Base-by-base conservation (phyloP, 2,329 filamentous ascomycete species). In the Parafenestella ontariensis region DNA sequence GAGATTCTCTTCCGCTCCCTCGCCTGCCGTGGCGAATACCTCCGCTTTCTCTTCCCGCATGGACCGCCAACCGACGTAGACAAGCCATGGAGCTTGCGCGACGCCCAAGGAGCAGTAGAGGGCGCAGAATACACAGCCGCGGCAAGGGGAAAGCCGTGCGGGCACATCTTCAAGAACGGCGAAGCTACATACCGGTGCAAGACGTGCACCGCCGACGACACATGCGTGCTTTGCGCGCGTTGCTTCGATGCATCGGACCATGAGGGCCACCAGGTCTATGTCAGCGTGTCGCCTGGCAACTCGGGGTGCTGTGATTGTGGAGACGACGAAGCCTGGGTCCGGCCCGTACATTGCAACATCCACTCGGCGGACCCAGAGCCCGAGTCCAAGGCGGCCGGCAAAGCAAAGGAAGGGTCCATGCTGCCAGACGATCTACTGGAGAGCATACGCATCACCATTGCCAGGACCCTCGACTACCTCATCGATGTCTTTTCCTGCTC, bases 401-500 rank as follows among this genome's bases (percentile, higher is more conserved):
- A 84, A 82, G 82, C 68, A 49, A 80, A 82, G 40, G 79, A 82
- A 42, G 81, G 65, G n/a, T 68, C 76, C 48, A 58, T 77, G 5
- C 77, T 97, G 44, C 91, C 95, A 0, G 82, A 86, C 28, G 91
- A 96, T 37, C 82, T 98, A 47, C 79, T 90, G 28, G 81, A 87
- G 53, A 89, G 87, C 66, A 92, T 98, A 57, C 86, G 88, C 50
- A 91, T 91, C 83, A 98, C 95, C 0, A 88, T 99, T 59, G 87
- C 90, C 1, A 85, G 91, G 54, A 89, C 88, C 10, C 85, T 98
- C 58, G 95, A 99, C 78, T 99, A 96, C 73, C 88, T 99, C 59
- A 97, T 94, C 78, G 95, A 99, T 79, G 92, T 99, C 57, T 92
- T 98, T 61, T 98, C 95, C 2, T 99, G 96, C 77, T 96, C 94